Base-by-base conservation (phyloP, 2,329 filamentous ascomycete species). In the Aspergillus brunneoviolaceus region DNA sequence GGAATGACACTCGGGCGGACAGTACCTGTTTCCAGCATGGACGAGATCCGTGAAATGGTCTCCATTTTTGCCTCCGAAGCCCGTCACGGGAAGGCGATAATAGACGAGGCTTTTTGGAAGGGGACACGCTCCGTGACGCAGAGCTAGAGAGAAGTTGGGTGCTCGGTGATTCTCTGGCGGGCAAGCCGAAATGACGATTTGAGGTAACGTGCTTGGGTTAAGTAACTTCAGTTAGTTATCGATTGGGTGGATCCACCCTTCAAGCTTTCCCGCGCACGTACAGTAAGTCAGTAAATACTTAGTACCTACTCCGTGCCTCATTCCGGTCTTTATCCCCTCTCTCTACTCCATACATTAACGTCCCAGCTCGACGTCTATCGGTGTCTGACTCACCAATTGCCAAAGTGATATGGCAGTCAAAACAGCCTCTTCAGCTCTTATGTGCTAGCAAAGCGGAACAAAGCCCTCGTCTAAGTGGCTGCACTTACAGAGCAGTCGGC, bases 41-140 rank as follows among this genome's bases (percentile, higher is more conserved):
- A 91, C 69, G 93, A 96, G 77, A 99, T 96, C 72, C 91, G 87
- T 65, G 94, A 92, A 74, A 98, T 92, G 23, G 94, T 96, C 85
- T 99, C 95, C 95, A 99, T 99, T 12, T 60, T 67, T 70, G 55
- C 29, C 55, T 64, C 66, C 57, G 56, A 65, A 57, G 39, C 63
- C 68, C 68, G 62, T 56, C 31, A 39, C 19, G 49, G 51, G 58
- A 49, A 39, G 29, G 33, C 55, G 33, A 48, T 29, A 42, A 55
- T 48, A 23, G 57, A 55, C 19, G 27, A 21, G 50, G 19, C 51
- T 59, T 23, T 23, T 53, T 54, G 31, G 47, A 45, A 42, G 52
- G 58, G 49, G 31, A 21, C 49, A 39, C 45, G 39, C 47, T 29
- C 58, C 25, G 49, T 50, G 59, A 51, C 52, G 49, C 33, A 23